Conservation (phyloP, 805 yeast genomes). For the Kockiozyma suomiensis region DNA sequence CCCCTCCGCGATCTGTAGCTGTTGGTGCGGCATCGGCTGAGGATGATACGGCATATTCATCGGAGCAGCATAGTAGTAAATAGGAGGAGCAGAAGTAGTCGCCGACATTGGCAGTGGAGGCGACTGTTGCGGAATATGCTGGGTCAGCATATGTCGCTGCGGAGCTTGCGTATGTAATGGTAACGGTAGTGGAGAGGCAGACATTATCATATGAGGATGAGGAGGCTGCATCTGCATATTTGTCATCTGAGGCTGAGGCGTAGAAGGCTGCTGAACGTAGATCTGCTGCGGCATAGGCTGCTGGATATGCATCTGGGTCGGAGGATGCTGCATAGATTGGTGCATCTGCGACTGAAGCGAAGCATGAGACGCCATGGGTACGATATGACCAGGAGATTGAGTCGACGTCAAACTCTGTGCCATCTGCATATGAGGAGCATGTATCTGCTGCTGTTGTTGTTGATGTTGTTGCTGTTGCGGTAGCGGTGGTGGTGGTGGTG, state of each 20-base stretch:
- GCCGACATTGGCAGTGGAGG: neutral
- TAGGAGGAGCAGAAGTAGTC: neutral
- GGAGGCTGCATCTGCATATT: neutral
- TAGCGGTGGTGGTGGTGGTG: neutral
- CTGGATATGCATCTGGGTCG: too few species aligned
- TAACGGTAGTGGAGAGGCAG: neutral
- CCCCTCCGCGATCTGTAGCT: neutral
- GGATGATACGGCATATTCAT: neutral
- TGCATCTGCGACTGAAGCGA: neutral
- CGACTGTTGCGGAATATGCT: neutral
- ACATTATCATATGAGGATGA: neutral
- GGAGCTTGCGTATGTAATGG: neutral
- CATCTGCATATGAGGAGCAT: neutral
- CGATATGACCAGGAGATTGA: too few species aligned
- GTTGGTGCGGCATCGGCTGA: neutral
- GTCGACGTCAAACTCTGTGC: neutral
- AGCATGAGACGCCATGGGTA: neutral
- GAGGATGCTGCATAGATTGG: constrained; percentile 2
- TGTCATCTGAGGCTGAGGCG: neutral
- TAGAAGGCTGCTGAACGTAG: neutral
- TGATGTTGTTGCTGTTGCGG: neutral
- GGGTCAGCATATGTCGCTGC: neutral
- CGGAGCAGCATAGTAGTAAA: neutral
- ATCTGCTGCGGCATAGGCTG: too few species aligned
- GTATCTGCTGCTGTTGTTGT: neutral